A percentile compares a stretch with the other conserved stretches of the same genome.
Conservation (phyloP, 306 rosid genomes). For the Vigna unguiculata region DNA sequence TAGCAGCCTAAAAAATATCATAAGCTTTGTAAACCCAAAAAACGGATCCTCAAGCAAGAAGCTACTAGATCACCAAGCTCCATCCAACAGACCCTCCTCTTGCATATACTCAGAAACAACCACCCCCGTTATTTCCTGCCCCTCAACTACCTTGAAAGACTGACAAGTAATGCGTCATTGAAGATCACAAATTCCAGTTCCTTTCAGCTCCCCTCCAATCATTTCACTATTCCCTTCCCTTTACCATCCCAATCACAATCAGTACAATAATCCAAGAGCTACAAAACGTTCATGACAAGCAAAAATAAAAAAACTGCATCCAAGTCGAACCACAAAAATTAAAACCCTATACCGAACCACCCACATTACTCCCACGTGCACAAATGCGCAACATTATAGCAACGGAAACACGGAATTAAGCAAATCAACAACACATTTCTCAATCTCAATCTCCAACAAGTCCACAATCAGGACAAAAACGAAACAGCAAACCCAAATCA, state of each 20-base stretch:
- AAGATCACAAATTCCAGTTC: constrained; percentile 10
- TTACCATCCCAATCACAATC: constrained; percentile 21
- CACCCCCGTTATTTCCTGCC: not conserved
- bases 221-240: constrained; percentile 9
- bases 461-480: no score
- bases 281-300: not conserved
- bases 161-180: not conserved
- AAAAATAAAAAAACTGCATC: not conserved
- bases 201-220: constrained; percentile 10
- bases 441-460: constrained; percentile 7
- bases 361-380: constrained; percentile 32
- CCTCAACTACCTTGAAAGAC: not conserved
- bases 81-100: not conserved
- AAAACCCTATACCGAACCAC: not conserved
- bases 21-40: not conserved
- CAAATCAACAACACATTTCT: constrained; percentile 34
- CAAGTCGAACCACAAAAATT: not conserved
- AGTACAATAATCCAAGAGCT: constrained; percentile 8
- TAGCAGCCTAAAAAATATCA: not conserved
- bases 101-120: constrained; percentile 6
- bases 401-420: not conserved
- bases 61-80: not conserved
- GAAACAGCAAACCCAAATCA: not conserved
- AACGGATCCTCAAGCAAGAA: not conserved
- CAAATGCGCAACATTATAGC: constrained; percentile 27